Evolutionary conservation across 768 basidiomycete genomes (phyloP).

Genomic region (Tubosaeta brunneosetosa): DNA sequence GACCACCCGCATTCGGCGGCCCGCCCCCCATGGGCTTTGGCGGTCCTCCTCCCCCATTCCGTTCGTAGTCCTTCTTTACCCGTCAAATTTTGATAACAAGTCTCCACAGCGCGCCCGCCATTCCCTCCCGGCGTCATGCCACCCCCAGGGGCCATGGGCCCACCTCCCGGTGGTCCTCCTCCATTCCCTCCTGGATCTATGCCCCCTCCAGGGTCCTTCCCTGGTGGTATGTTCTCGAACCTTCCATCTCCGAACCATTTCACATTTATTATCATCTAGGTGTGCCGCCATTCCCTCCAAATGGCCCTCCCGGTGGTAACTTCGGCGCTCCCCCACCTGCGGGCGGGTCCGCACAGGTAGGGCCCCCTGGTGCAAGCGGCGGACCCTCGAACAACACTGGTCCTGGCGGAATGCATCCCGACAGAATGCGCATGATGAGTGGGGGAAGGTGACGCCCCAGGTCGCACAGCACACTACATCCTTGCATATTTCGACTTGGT

Average conservation of each 20-base stretch:
- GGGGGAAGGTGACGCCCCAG: constrained; percentile 15
- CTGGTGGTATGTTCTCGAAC: constrained; percentile 38
- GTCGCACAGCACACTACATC: too few relatives aligned
- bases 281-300: constrained; percentile 52
- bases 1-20: constrained; percentile 43
- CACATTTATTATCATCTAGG: constrained; percentile 21
- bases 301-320: constrained; percentile 28
- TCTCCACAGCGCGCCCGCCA: constrained; percentile 53
- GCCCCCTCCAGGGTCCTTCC: constrained; percentile 46
- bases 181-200: constrained; percentile 66
- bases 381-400: constrained; percentile 34
- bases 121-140: constrained; percentile 59
- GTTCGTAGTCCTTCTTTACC: constrained; percentile 7
- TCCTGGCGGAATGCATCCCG: constrained; percentile 79
- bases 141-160: constrained; percentile 45
- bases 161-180: constrained; percentile 57
- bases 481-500: not conserved
- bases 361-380: constrained; percentile 35
- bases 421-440: constrained; percentile 77
- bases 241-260: not conserved
- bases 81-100: constrained; percentile 1
- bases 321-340: constrained; percentile 37
- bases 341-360: constrained; percentile 38
- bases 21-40: constrained; percentile 54
- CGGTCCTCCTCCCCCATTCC: constrained; percentile 29